phyloP scores from a whole-genome alignment of 2,329 filamentous ascomycete species.

The Sporothrix brasiliensis region DNA sequence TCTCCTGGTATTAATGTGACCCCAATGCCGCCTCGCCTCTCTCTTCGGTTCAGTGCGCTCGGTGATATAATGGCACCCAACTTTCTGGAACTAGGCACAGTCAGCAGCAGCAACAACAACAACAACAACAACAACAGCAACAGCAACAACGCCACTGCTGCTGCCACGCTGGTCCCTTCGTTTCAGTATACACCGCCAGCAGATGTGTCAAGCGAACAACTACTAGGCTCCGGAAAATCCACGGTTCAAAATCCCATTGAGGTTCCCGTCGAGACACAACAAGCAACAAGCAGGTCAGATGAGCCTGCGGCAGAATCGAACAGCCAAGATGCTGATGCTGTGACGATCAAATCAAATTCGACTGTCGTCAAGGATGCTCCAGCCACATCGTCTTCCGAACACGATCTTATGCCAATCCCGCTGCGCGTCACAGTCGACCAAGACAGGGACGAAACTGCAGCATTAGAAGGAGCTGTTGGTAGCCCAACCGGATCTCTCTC shows the following conservation, averaged over 20 bases:
- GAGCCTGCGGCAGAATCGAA: not conserved
- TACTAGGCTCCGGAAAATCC: not conserved
- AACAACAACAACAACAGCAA: conserved; percentile 28
- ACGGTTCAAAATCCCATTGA: conserved; percentile 5
- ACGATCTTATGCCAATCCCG: conserved; percentile 17
- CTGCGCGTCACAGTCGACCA: conserved; percentile 22
- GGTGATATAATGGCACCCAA: conserved; percentile 32
- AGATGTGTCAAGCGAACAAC: conserved; percentile 20
- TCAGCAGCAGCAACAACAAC: conserved; percentile 32
- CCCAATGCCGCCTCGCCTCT: conserved; percentile 39
- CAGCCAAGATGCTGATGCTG: conserved; percentile 17
- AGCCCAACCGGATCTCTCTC: not conserved
- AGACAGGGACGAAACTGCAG: not conserved
- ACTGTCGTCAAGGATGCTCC: conserved; percentile 23
- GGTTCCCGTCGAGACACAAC: conserved; percentile 3
- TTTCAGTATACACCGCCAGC: conserved; percentile 40
- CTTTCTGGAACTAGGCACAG: conserved; percentile 36
- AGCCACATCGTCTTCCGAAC: not conserved
- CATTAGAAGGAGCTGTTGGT: not conserved
- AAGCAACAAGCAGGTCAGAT: not conserved
- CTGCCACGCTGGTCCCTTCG: conserved; percentile 39
- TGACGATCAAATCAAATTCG: conserved; percentile 25
- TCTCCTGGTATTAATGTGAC: conserved; percentile 35
- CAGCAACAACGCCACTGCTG: conserved; percentile 31
- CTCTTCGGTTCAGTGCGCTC: conserved; percentile 38